phyloP scores from a whole-genome alignment of 352 stramenopile species.

The Phytophthora brassicae region DNA sequence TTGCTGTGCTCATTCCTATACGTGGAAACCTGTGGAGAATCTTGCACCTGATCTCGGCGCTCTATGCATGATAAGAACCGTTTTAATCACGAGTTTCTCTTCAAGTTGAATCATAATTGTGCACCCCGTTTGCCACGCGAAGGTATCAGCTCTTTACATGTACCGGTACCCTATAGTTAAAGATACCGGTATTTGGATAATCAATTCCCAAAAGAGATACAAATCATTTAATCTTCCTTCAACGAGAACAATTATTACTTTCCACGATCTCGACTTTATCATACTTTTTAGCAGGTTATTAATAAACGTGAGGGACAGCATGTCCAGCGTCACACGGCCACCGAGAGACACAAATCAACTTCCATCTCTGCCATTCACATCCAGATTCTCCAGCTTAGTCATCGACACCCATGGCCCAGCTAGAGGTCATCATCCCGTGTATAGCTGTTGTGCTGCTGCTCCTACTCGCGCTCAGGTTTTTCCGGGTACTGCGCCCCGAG shows the following conservation, averaged over 20 bases:
- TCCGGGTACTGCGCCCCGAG: not conserved
- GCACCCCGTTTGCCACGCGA: not conserved
- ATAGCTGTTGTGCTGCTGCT: slow-evolving; percentile 19
- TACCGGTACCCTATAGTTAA: too few relatives aligned
- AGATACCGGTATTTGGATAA: too few relatives aligned
- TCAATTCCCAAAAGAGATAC: too few relatives aligned
- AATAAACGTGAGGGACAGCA: too few relatives aligned
- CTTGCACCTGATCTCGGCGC: not conserved
- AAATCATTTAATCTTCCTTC: too few relatives aligned
- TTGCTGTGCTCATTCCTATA: not conserved
- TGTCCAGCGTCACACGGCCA: slow-evolving; percentile 10
- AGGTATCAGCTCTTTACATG: slow-evolving; percentile 3
- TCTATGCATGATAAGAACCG: not conserved
- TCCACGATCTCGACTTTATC: too few relatives aligned
- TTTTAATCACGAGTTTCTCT: not conserved
- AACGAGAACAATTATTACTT: too few relatives aligned
- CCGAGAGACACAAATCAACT: slow-evolving; percentile 10
- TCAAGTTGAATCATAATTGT: not conserved
- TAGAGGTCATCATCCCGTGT: slow-evolving; percentile 12
- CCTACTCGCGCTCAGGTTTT: slow-evolving; percentile 22
- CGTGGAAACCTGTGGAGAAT: too few relatives aligned
- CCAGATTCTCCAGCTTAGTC: too few relatives aligned
- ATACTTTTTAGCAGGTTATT: too few relatives aligned
- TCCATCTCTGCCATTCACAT: slow-evolving; percentile 1
- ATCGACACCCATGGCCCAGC: slow-evolving; percentile 16